Evolutionary conservation across 768 basidiomycete species (phyloP), one percentile per base, ranked within the genome.

Genomic region (Xerocomellus chrysenteron): DNA sequence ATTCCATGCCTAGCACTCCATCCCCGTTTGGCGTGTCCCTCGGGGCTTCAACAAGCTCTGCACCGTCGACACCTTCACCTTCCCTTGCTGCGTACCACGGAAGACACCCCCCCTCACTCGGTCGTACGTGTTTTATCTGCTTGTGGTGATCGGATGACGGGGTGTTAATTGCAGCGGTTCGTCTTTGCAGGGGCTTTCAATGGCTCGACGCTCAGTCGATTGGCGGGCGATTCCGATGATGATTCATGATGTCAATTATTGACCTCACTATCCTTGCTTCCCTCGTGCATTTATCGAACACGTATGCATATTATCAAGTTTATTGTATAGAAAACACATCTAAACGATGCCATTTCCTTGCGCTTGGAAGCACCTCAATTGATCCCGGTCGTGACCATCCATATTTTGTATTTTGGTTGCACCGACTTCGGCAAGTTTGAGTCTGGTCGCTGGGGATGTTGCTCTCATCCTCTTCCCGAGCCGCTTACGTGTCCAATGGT

Each of bases 41-140:
- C 6, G 71, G 65, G 5, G 68, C 68, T 2, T 68, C 70, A 1
- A 58, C 71, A 5, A 39, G 54, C 59, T 57, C 73, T 49, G 55
- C 63, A 39, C 63, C 75, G 47, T 65, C 69, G 32, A 75, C 76
- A 2, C 72, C 76, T 7, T 68, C 73, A 0, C 74, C 75, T 5
- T 74, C 75, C n/a, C 67, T 76, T 12, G 71, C 74, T 9, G 72
- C 76, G 5, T 77, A 76, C 48, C 63, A 74, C 14, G 76, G 76
- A 30, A 71, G 65, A 51, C 76, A 78, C 52, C 64, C 68, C 17
- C 56, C 65, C 32, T 65, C 67, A 4, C 66, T 65, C 8, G 77
- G 73, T 52, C 74, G 76, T 78, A 46, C 62, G 77, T 65, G 12
- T 42, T 41, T 30, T 36, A 5, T 26, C 28, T 40, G 7, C 5